Percentiles rank a stretch among this genome's conserved stretches.
These are phyloP conservation scores for Blumeriella jaapii DNA, from an alignment of 2,329 filamentous ascomycete genomes.

Conservation along the genomic window DNA sequence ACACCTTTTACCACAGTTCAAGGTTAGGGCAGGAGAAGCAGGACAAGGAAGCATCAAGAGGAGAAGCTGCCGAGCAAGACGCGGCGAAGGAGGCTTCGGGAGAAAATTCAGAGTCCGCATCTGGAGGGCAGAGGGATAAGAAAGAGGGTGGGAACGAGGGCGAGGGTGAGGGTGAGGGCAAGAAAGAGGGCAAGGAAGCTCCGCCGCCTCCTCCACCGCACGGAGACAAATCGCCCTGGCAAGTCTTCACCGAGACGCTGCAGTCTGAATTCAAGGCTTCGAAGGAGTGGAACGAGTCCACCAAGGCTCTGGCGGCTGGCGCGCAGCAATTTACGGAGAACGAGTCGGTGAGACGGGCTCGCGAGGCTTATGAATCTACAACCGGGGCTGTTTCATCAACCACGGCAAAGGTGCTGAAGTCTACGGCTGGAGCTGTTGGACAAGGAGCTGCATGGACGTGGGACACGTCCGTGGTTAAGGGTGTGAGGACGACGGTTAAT, in stretches of 20 bases:
- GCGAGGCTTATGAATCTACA: slow-evolving; percentile 77
- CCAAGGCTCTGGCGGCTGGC: slow-evolving; percentile 81
- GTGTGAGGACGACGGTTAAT: slow-evolving; percentile 73
- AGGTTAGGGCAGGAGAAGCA: slow-evolving; percentile 21
- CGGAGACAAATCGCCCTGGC: slow-evolving; percentile 96
- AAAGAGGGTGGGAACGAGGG: slow-evolving; percentile 33
- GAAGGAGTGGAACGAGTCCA: slow-evolving; percentile 98
- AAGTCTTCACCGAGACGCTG: slow-evolving; percentile 97
- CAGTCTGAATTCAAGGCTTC: slow-evolving; percentile 88
- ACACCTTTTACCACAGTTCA: slow-evolving; percentile 20
- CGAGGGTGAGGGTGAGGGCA: slow-evolving; percentile 26
- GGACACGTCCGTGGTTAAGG: slow-evolving; percentile 90
- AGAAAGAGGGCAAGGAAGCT: slow-evolving; percentile 42
- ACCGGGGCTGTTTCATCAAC: slow-evolving; percentile 72
- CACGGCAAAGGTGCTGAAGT: slow-evolving; percentile 70
- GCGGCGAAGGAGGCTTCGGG: slow-evolving; percentile 15
- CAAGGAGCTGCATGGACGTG: slow-evolving; percentile 93
- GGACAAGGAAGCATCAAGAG: slow-evolving; percentile 14
- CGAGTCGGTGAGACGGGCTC: slow-evolving; percentile 75
- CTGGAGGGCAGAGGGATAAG: slow-evolving; percentile 27
- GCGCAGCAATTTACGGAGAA: slow-evolving; percentile 90
- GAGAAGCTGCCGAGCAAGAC: slow-evolving; percentile 14
- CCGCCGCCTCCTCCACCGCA: slow-evolving; percentile 84
- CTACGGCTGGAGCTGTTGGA: slow-evolving; percentile 75
- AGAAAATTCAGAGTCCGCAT: slow-evolving; percentile 15